phyloP scores from a whole-genome alignment of 805 yeast genomes.

The Starmera quercuum region DNA sequence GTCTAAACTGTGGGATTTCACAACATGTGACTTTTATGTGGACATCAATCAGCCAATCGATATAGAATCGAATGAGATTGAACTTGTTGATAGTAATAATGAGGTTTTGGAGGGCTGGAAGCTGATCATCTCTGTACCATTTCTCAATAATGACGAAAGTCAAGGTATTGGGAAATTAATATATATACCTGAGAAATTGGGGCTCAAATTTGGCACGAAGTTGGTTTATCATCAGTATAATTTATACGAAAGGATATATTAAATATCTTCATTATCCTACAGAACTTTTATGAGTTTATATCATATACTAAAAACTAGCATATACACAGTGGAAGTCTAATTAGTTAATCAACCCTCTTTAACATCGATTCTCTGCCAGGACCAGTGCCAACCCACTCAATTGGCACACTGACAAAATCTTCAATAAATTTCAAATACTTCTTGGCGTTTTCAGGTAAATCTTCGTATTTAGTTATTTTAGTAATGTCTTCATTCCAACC shows the following conservation, averaged over 20 bases:
- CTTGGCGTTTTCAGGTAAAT: slow-evolving; percentile 83
- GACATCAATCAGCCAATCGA: slow-evolving; percentile 53
- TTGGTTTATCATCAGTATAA: slow-evolving; percentile 46
- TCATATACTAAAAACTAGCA: background rate
- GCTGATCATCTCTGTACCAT: slow-evolving; percentile 35
- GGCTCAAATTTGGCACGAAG: slow-evolving; percentile 22
- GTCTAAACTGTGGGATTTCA: slow-evolving; percentile 41
- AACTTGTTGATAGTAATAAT: slow-evolving; percentile 4
- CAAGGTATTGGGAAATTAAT: slow-evolving; percentile 46
- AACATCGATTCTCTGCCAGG: slow-evolving; percentile 95
- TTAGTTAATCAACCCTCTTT: slow-evolving; percentile 37
- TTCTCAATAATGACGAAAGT: slow-evolving; percentile 48
- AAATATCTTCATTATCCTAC: too few relatives aligned
- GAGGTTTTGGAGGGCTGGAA: slow-evolving; percentile 35
- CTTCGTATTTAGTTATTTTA: slow-evolving; percentile 55
- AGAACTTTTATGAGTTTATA: too few relatives aligned
- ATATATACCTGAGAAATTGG: slow-evolving; percentile 35
- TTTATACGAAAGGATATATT: slow-evolving; percentile 23
- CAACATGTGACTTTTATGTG: slow-evolving; percentile 59
- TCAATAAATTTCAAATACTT: slow-evolving; percentile 81
- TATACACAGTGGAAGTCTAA: background rate
- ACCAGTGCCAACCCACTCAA: slow-evolving; percentile 98
- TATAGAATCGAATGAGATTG: slow-evolving; percentile 33
- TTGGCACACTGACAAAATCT: slow-evolving; percentile 73
- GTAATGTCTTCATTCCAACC: slow-evolving; percentile 93